A percentile compares a stretch with the other conserved stretches of the same genome.
These are phyloP conservation scores for Saturnispora galanensis DNA, from an alignment of 805 yeast species.

Conservation along the genomic window DNA sequence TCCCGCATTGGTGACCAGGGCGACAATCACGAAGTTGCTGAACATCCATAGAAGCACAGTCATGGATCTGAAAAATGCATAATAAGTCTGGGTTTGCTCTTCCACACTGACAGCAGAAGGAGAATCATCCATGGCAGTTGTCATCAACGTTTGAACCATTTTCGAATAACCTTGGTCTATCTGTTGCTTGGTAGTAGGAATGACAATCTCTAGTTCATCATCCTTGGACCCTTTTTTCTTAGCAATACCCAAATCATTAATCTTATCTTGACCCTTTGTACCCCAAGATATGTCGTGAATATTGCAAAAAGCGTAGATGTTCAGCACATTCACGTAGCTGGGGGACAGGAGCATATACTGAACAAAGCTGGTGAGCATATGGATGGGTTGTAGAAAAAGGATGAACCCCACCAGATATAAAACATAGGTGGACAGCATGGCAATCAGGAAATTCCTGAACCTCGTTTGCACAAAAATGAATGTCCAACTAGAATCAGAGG, in stretches of 20 bases:
- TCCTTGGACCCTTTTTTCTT: constrained; percentile 41
- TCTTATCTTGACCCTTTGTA: constrained; percentile 74
- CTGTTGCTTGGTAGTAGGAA: constrained; percentile 69
- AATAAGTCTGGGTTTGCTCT: constrained; percentile 60
- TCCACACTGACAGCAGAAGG: constrained; percentile 28
- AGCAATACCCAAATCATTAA: constrained; percentile 75
- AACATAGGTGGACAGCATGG: constrained; percentile 74
- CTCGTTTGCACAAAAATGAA: constrained; percentile 55
- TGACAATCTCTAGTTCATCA: constrained; percentile 57
- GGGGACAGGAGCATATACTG: constrained; percentile 85
- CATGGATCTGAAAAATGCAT: constrained; percentile 80
- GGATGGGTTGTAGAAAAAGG: constrained; percentile 83
- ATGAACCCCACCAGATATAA: constrained; percentile 72
- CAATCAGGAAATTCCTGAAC: constrained; percentile 81
- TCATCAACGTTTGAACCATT: constrained; percentile 49
- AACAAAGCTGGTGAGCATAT: constrained; percentile 76
- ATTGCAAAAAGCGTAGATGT: constrained; percentile 92
- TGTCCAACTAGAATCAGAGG: constrained; percentile 31
- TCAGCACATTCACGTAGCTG: constrained; percentile 79
- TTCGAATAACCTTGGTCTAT: constrained; percentile 65
- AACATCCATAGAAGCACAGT: constrained; percentile 88
- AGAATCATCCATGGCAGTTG: constrained; percentile 18
- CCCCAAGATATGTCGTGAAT: constrained; percentile 98
- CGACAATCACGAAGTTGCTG: constrained; percentile 72
- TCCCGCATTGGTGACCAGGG: constrained; percentile 76